phyloP scores from a whole-genome alignment of 2,329 filamentous ascomycete genomes.

The Domatiomyces globalis region DNA sequence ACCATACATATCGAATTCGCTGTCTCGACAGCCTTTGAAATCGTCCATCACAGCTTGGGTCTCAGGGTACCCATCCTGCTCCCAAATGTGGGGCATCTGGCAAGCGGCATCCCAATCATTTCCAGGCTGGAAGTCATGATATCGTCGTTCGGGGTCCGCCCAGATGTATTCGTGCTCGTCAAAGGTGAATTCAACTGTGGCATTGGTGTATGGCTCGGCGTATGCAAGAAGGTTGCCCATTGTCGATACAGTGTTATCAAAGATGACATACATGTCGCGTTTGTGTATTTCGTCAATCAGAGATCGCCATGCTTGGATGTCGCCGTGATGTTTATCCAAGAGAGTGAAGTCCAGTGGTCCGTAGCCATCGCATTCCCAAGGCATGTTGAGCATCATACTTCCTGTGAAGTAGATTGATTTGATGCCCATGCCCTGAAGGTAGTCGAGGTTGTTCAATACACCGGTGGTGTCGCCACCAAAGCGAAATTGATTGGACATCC shows the following conservation, averaged over 20 bases:
- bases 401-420: conserved; percentile 38
- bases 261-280: conserved; percentile 39
- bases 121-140: conserved; percentile 36
- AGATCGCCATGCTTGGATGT: conserved; percentile 35
- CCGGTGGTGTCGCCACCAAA: conserved; percentile 39
- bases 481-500: conserved; percentile 37
- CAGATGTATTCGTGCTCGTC: conserved; percentile 37
- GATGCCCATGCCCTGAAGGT: conserved; percentile 40
- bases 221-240: conserved; percentile 42
- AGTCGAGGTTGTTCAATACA: conserved; percentile 37
- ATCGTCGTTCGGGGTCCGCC: conserved; percentile 30
- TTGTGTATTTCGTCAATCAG: conserved; percentile 37
- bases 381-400: conserved; percentile 39
- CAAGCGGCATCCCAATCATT: conserved; percentile 33
- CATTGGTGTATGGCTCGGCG: conserved; percentile 34
- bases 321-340: conserved; percentile 40
- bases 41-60: conserved; percentile 26
- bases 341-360: conserved; percentile 38
- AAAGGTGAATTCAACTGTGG: conserved; percentile 32
- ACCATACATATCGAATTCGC: conserved; percentile 42
- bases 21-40: conserved; percentile 37
- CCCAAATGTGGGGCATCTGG: conserved; percentile 40
- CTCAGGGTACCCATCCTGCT: conserved; percentile 32
- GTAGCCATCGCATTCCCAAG: conserved; percentile 40
- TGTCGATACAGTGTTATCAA: conserved; percentile 44